Conservation (phyloP, 2,329 filamentous ascomycete species). For the Verticillium isaacii region DNA sequence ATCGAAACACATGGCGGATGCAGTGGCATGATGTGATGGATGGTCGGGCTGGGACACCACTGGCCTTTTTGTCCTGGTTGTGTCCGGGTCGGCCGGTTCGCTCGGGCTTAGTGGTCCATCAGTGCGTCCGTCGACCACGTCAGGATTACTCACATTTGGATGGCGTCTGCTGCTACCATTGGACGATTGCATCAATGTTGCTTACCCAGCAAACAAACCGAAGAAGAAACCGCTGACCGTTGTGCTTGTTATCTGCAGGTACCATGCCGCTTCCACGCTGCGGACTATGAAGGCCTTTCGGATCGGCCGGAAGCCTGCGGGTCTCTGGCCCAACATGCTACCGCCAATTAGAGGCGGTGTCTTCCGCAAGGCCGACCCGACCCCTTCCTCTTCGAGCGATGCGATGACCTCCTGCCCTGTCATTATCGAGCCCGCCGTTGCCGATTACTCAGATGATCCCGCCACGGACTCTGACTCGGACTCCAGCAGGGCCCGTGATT, state of each 20-base stretch:
- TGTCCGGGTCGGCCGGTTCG: background rate
- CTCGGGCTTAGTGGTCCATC: background rate
- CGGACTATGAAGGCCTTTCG: conserved; percentile 55
- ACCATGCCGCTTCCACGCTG: conserved; percentile 49
- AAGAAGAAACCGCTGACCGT: conserved; percentile 18
- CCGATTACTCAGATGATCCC: conserved; percentile 8
- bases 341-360: conserved; percentile 53
- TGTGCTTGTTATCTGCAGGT: conserved; percentile 34
- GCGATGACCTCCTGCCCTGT: conserved; percentile 1
- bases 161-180: background rate
- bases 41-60: background rate
- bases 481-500: background rate
- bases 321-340: conserved; percentile 52
- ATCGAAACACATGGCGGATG: conserved; percentile 37
- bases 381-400: conserved; percentile 8
- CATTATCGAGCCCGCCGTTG: conserved; percentile 3
- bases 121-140: background rate
- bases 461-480: conserved; percentile 9
- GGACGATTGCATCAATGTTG: background rate
- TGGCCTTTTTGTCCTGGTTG: background rate
- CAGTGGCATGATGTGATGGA: conserved; percentile 1
- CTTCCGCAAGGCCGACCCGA: conserved; percentile 20
- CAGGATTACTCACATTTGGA: background rate
- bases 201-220: background rate
- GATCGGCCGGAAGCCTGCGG: conserved; percentile 49